Evolutionary conservation across 2,329 filamentous ascomycete species (phyloP).

Genomic region (Nothophaeocryptopus gaeumannii): DNA sequence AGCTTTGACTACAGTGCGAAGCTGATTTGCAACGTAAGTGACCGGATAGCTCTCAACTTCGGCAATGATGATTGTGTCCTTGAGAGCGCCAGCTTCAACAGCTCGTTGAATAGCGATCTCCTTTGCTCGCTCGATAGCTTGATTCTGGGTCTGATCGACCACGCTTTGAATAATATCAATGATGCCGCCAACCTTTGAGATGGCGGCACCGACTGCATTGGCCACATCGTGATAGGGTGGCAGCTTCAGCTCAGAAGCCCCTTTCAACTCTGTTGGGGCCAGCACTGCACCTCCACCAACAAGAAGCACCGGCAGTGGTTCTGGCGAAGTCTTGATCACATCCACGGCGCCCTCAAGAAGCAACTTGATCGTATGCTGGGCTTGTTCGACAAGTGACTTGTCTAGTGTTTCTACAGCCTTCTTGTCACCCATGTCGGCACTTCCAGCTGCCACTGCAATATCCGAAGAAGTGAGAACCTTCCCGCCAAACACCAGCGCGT

Average conservation of each 20-base stretch:
- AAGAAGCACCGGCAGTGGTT: constrained; percentile 52
- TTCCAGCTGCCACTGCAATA: constrained; percentile 42
- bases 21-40: constrained; percentile 36
- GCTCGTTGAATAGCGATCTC: constrained; percentile 38
- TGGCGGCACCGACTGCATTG: constrained; percentile 61
- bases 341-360: constrained; percentile 55
- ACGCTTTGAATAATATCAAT: constrained; percentile 53
- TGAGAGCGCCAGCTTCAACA: constrained; percentile 35
- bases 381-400: constrained; percentile 21
- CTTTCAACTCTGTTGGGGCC: constrained; percentile 48
- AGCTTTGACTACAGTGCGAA: constrained; percentile 34
- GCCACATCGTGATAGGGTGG: constrained; percentile 56
- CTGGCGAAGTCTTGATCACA: constrained; percentile 56
- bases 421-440: constrained; percentile 27
- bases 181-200: constrained; percentile 54
- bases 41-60: constrained; percentile 45
- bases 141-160: constrained; percentile 39
- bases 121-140: constrained; percentile 40
- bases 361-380: constrained; percentile 41
- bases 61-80: constrained; percentile 43
- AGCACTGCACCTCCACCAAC: constrained; percentile 59
- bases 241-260: constrained; percentile 51
- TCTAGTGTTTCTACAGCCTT: constrained; percentile 21
- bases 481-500: constrained; percentile 55
- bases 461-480: constrained; percentile 54